A percentile compares a stretch with the other conserved stretches of the same genome.
These are phyloP conservation scores for Cucumis hystrix DNA, from an alignment of 306 rosid species.

Conservation along the genomic window DNA sequence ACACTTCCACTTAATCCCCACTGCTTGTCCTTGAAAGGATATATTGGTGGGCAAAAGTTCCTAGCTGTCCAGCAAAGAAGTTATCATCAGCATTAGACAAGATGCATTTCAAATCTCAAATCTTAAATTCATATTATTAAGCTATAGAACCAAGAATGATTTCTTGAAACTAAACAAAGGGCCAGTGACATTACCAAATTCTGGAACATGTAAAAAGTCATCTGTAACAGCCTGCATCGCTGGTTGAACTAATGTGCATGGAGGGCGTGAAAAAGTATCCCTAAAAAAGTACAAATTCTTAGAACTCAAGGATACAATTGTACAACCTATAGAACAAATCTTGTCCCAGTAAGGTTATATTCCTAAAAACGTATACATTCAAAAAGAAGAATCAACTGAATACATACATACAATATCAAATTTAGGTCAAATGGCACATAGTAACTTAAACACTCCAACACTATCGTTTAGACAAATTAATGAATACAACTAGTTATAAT, in stretches of 20 bases:
- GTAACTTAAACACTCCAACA: neutral
- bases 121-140: neutral
- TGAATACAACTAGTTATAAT: neutral
- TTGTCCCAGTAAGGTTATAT: conserved; percentile 9
- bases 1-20: conserved; percentile 52
- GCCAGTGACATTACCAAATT: conserved; percentile 46
- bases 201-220: conserved; percentile 44
- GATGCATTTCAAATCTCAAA: neutral
- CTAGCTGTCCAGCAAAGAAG: conserved; percentile 49
- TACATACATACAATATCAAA: neutral
- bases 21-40: conserved; percentile 61
- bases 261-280: conserved; percentile 75
- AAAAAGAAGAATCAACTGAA: neutral
- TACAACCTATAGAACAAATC: too few species aligned
- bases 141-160: neutral
- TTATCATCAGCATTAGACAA: conserved; percentile 6
- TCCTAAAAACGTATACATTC: conserved; percentile 32
- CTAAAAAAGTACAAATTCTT: conserved; percentile 20
- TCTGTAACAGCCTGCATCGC: conserved; percentile 43
- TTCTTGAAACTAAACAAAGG: neutral
- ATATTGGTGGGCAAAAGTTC: conserved; percentile 81
- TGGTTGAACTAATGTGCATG: conserved; percentile 88
- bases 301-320: too few species aligned
- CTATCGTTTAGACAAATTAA: neutral
- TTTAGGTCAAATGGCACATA: neutral